Evolutionary conservation across 305 asterid species (phyloP).

Genomic region (Nicotiana rustica): DNA sequence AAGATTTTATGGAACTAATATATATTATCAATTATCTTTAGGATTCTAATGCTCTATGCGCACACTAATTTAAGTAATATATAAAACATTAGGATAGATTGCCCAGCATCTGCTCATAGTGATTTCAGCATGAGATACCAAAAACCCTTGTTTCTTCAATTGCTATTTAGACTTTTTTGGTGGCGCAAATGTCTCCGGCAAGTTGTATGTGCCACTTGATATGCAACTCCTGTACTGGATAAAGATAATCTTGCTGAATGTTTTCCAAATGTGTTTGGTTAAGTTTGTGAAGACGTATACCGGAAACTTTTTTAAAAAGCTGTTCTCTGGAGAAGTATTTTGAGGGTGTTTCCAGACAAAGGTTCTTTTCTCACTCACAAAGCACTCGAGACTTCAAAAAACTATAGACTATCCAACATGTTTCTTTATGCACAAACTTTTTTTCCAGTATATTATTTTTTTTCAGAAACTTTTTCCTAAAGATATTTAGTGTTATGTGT

Average conservation of each 20-base stretch:
- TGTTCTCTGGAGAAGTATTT: conserved; percentile 3
- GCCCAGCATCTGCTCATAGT: conserved; percentile 18
- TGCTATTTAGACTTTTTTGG: conserved; percentile 10
- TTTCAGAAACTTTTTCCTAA: neutral
- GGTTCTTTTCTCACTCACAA: conserved; percentile 1
- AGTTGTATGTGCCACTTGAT: neutral
- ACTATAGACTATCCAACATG: neutral
- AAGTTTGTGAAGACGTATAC: neutral
- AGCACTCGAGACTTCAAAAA: conserved; percentile 31
- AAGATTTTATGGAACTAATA: neutral
- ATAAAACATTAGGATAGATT: neutral
- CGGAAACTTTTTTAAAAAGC: neutral
- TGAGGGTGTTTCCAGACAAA: neutral
- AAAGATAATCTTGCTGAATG: neutral
- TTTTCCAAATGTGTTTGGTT: neutral
- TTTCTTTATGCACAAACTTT: neutral
- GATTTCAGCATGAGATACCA: conserved; percentile 12
- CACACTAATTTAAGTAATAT: neutral
- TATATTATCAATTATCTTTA: conserved; percentile 2
- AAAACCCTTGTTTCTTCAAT: neutral
- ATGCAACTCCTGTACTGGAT: neutral
- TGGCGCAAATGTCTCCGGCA: neutral
- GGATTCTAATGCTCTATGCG: conserved; percentile 11
- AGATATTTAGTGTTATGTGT: neutral
- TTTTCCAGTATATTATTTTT: neutral